These are phyloP conservation scores for Hypoxylon sp. DNA, from an alignment of 2,329 filamentous ascomycete genomes.

Conservation along the genomic window DNA sequence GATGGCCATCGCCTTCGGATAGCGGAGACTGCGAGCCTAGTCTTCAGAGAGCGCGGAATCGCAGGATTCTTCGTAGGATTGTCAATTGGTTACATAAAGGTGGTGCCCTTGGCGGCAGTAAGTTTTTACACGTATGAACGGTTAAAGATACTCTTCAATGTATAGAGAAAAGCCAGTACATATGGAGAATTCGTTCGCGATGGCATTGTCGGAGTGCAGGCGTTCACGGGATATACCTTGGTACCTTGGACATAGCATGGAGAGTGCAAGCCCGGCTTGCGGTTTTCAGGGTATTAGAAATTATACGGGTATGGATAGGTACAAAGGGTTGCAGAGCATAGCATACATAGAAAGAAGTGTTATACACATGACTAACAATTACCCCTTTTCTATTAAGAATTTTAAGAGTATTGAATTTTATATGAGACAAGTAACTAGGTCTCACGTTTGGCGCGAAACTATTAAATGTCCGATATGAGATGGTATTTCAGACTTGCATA, in stretches of 20 bases:
- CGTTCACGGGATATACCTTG: slow-evolving; percentile 43
- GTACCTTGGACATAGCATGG: slow-evolving; percentile 37
- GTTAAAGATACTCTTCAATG: slow-evolving; percentile 74
- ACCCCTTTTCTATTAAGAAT: background rate
- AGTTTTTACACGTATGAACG: slow-evolving; percentile 78
- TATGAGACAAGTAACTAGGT: slow-evolving; percentile 3
- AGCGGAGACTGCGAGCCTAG: slow-evolving; percentile 81
- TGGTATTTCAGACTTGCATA: slow-evolving; percentile 1
- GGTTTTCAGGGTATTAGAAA: slow-evolving; percentile 19
- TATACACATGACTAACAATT: slow-evolving; percentile 8
- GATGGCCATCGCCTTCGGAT: slow-evolving; percentile 87
- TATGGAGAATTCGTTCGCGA: slow-evolving; percentile 13
- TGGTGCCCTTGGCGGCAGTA: slow-evolving; percentile 87
- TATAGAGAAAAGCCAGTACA: slow-evolving; percentile 62
- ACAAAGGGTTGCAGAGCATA: slow-evolving; percentile 25
- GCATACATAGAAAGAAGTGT: slow-evolving; percentile 35
- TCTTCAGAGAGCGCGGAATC: slow-evolving; percentile 81
- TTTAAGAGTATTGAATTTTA: background rate
- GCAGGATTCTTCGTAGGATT: slow-evolving; percentile 93
- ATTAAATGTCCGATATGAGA: background rate
- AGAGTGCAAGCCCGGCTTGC: slow-evolving; percentile 23
- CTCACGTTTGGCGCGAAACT: background rate
- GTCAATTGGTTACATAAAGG: slow-evolving; percentile 94
- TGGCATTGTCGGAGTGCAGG: slow-evolving; percentile 43
- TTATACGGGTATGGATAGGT: slow-evolving; percentile 18